phyloP scores from a whole-genome alignment of 345 rosid genomes.

The Eucalyptus camaldulensis region DNA sequence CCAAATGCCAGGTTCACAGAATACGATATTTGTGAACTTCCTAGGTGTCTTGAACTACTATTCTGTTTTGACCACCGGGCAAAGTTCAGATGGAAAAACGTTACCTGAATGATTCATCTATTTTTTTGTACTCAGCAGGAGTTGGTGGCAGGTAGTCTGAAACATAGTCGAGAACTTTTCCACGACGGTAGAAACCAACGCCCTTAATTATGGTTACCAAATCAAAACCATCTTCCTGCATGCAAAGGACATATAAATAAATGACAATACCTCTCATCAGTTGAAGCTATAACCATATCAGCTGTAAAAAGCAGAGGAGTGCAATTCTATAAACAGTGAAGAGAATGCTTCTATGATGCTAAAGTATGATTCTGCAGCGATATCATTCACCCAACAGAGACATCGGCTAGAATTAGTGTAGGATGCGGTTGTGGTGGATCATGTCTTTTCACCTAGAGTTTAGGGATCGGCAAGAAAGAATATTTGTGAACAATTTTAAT shows the following conservation, averaged over 20 bases:
- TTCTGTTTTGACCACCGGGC: neutral
- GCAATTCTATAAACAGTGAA: too few relatives aligned
- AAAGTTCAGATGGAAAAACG: neutral
- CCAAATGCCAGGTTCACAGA: neutral
- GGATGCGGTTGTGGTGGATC: too few relatives aligned
- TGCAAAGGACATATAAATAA: too few relatives aligned
- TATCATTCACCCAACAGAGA: too few relatives aligned
- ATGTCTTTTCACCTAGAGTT: too few relatives aligned
- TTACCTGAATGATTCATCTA: slow-evolving; percentile 22
- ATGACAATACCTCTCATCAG: neutral
- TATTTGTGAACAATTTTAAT: neutral
- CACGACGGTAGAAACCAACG: slow-evolving; percentile 40
- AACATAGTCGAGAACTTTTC: slow-evolving; percentile 18
- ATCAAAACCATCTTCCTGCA: slow-evolving; percentile 55
- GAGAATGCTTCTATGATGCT: too few relatives aligned
- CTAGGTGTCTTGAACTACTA: neutral
- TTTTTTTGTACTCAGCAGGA: slow-evolving; percentile 21
- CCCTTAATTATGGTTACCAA: slow-evolving; percentile 25
- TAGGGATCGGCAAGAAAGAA: too few relatives aligned
- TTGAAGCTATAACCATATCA: neutral
- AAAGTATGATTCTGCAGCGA: too few relatives aligned
- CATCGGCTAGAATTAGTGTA: too few relatives aligned
- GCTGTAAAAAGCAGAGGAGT: too few relatives aligned
- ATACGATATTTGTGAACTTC: neutral
- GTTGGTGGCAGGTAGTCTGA: slow-evolving; percentile 45